A percentile compares a stretch with the other conserved stretches of the same genome.
Conservation (phyloP, 1,284 basidiomycete genomes). For the Phellopilus nigrolimitatus region DNA sequence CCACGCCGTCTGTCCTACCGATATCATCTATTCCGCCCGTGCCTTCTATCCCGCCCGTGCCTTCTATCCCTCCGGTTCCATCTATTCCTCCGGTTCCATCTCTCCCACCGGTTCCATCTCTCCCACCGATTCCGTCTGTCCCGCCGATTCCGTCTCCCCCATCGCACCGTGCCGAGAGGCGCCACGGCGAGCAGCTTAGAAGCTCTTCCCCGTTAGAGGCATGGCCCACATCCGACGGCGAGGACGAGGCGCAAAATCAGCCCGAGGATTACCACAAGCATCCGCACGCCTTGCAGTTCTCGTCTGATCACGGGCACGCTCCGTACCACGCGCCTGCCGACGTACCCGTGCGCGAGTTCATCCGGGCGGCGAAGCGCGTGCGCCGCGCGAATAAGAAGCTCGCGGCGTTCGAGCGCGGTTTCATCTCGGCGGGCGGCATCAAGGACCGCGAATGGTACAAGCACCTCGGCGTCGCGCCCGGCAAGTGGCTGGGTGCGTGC, state of each 20-base stretch:
- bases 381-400: constrained; percentile 68
- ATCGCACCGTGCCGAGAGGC: too few relatives aligned
- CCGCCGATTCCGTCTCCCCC: too few relatives aligned
- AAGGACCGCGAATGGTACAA: constrained; percentile 82
- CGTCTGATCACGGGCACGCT: constrained; percentile 13
- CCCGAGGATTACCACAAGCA: background rate
- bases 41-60: background rate
- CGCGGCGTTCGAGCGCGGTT: constrained; percentile 75
- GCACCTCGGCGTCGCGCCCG: constrained; percentile 86
- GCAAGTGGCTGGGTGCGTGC: constrained; percentile 75
- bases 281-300: constrained; percentile 10
- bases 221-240: too few relatives aligned
- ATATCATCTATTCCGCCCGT: background rate
- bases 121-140: too few relatives aligned
- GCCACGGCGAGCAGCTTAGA: too few relatives aligned
- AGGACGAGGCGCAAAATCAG: background rate
- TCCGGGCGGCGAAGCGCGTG: constrained; percentile 60
- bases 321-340: constrained; percentile 19
- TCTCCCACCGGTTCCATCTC: too few relatives aligned
- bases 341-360: constrained; percentile 40
- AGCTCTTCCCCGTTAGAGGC: too few relatives aligned
- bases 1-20: background rate
- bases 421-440: constrained; percentile 76
- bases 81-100: too few relatives aligned
- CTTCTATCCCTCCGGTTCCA: too few relatives aligned